Evolutionary conservation across 352 stramenopile genomes (phyloP), one percentile per base, ranked within the genome.

Genomic region (Phytophthora colocasiae): DNA sequence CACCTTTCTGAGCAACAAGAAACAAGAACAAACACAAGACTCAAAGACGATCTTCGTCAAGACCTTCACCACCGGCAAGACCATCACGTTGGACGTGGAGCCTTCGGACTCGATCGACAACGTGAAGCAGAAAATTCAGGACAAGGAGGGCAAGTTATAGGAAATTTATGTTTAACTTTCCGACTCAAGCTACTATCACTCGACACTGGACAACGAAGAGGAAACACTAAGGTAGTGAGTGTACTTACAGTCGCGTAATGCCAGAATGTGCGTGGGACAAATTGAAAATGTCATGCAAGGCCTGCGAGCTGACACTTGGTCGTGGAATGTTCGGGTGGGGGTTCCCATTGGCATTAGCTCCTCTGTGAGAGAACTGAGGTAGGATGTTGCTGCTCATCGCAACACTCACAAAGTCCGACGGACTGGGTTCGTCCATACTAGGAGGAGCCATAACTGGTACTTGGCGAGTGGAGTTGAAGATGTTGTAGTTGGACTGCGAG

Each of bases 401-500:
- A 14, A 63, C 19, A 6, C 9, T 67, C 14, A 72, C 58, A 17
- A 65, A 73, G 27, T 72, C 57, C 4, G 51, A 36, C n/a, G 51
- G 22, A 40, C 19, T 46, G 8, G 32, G 38, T 11, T 73, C 52
- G 24, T 52, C 41, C 51, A 57, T 65, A 9, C n/a, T 73, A 10
- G 62, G 26, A 9, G 34, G 27, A 0, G 17, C 38, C 27, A 70
- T 48, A 10, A 63, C 19, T 17, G 50, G 43, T 6, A 69, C 2
- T 38, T 66, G 43, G 3, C 63, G 46, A 3, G 47, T 60, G 8
- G 69, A 77, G 43, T 54, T 59, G 31, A 71, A 73, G 3, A 77
- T 40, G 34, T 60, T 73, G 63, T 73, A 73, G 45, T 69, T 66
- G 10, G 69, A 70, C 43, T 71, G 63, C 29, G 69, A 77, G 6